Evolutionary conservation across 2,329 filamentous ascomycete species (phyloP).

Genomic region (Pyrenophora seminiperda): DNA sequence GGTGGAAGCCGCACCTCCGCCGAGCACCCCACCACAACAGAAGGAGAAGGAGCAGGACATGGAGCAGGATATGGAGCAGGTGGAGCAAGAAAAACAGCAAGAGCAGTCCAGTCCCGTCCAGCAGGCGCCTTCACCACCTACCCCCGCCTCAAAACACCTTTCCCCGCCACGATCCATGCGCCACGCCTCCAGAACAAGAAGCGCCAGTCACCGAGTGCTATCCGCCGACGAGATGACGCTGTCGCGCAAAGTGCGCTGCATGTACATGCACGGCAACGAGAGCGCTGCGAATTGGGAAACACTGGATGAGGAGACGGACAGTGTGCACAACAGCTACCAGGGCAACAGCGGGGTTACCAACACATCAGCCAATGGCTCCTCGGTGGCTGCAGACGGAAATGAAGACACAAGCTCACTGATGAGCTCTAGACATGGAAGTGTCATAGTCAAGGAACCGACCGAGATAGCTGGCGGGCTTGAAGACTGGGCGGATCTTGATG

Average conservation of each 20-base stretch:
- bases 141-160: constrained; percentile 32
- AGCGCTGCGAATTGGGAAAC: constrained; percentile 54
- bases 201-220: constrained; percentile 55
- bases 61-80: background rate
- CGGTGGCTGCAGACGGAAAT: constrained; percentile 34
- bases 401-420: constrained; percentile 38
- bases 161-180: constrained; percentile 46
- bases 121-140: constrained; percentile 26
- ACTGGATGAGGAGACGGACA: constrained; percentile 29
- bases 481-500: constrained; percentile 66
- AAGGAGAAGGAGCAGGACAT: background rate
- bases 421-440: constrained; percentile 35
- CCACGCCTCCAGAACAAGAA: constrained; percentile 41
- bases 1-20: constrained; percentile 23
- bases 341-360: constrained; percentile 31
- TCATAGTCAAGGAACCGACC: constrained; percentile 56
- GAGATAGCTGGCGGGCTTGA: constrained; percentile 68
- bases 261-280: constrained; percentile 68
- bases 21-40: constrained; percentile 22
- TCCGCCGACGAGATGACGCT: constrained; percentile 69
- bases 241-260: constrained; percentile 65
- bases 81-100: constrained; percentile 4
- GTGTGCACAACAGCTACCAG: constrained; percentile 27
- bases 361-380: constrained; percentile 35
- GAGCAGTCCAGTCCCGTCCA: constrained; percentile 11